A percentile compares a stretch with the other conserved stretches of the same genome.
Evolutionary conservation across 441 rosid species (phyloP).

Genomic region (Gossypium schwendimanii): DNA sequence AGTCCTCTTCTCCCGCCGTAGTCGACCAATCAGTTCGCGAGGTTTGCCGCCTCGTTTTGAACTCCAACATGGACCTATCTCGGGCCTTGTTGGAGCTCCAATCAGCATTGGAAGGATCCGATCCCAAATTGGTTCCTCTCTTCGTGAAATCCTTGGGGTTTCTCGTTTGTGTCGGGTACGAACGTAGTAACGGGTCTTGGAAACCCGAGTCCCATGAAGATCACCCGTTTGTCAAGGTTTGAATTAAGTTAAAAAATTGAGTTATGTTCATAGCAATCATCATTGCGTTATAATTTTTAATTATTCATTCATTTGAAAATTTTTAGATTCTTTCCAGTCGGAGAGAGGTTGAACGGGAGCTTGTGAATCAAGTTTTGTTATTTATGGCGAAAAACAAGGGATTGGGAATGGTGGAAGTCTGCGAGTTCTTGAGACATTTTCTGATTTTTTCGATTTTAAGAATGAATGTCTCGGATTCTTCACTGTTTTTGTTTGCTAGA

Average conservation of each 20-base stretch:
- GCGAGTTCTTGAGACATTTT: constrained; percentile 73
- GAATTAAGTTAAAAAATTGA: background rate
- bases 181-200: constrained; percentile 43
- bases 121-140: constrained; percentile 40
- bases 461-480: constrained; percentile 38
- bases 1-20: constrained; percentile 56
- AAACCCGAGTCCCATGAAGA: constrained; percentile 38
- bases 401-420: constrained; percentile 55
- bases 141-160: constrained; percentile 67
- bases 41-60: constrained; percentile 64
- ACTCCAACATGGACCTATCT: constrained; percentile 44
- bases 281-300: background rate
- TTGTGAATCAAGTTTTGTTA: constrained; percentile 61
- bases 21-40: constrained; percentile 84
- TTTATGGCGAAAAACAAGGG: constrained; percentile 45
- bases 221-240: constrained; percentile 74
- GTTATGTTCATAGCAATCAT: background rate
- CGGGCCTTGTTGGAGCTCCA: constrained; percentile 66
- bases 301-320: background rate
- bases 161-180: constrained; percentile 51
- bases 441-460: constrained; percentile 48
- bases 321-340: constrained; percentile 68
- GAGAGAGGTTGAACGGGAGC: constrained; percentile 53
- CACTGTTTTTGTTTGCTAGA: constrained; percentile 42
- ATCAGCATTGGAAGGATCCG: constrained; percentile 72